Base-by-base conservation (phyloP, 495 filamentous ascomycete genomes). In the Letharia lupina region DNA sequence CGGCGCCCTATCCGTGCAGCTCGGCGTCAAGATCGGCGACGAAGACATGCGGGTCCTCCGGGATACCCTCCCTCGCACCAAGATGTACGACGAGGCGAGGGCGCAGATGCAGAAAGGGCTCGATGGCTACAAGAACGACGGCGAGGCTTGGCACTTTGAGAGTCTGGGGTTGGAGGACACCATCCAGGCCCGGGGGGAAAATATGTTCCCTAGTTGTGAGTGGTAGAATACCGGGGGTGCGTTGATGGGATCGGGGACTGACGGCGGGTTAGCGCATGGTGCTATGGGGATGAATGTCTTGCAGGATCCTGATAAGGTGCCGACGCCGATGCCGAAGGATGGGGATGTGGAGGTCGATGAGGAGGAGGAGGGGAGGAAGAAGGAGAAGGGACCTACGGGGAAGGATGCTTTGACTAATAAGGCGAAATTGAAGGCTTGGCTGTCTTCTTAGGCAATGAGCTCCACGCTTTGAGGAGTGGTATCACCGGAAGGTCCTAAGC, bases 1-100 rank as follows among this genome's bases (percentile, higher is more conserved):
- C 9, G 61, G 61, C 35, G 61, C 61, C 9, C 12, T 63, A 9
- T 20, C 44, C 11, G 52, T 63, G 61, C 61, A 35, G 7, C 61
- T 63, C 2, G 61, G 61, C n/a, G 61, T 52, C 28, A 37, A 42
- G 40, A 52, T 63, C 9, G 7, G 15, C 15, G 16, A 63, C 4
- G 20, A 33, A 16, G 61, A 63, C 11, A 52, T 63, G 61, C 61
- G 13, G 31, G 48, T 54, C 13, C 12, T 63, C 11, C 35, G 9
- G 4, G n/a, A 48, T 4, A n/a, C 61, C 3, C 28, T 63, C 0
- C 5, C 10, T 2, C 31, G 37, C 4, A 33, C 18, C 4, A 40
- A 33, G n/a, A 63, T 63, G 44, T 63, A 50, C 15, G 61, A 52
- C 9, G 28, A 31, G 37, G 61, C 44, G 1, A 52, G 20, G n/a